Evolutionary conservation across 208 protist species (phyloP).

Genomic region (Spongospora subterranea): DNA sequence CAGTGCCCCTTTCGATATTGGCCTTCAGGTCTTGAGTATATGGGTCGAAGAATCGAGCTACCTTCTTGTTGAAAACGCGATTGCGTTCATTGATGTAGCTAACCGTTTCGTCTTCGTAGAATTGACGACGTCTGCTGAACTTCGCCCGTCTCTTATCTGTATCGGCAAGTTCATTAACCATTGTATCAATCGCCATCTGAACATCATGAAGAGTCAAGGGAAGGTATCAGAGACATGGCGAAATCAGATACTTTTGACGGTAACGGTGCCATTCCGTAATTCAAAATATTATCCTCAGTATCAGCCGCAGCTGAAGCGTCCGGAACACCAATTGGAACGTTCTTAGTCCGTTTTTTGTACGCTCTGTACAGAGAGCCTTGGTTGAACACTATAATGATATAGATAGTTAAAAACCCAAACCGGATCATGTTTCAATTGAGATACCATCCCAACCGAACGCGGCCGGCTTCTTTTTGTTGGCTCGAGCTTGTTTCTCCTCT

Average conservation of each 20-base stretch:
- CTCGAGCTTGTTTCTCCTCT: not conserved
- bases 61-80: slow-evolving; percentile 68
- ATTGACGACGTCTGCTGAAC: slow-evolving; percentile 63
- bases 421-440: not conserved
- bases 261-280: not conserved
- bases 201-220: not conserved
- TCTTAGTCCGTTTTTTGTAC: slow-evolving; percentile 49
- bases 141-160: not conserved
- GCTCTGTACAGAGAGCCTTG: slow-evolving; percentile 55
- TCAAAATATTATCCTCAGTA: not conserved
- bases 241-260: slow-evolving; percentile 15
- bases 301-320: not conserved
- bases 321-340: not conserved
- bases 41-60: slow-evolving; percentile 64
- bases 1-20: slow-evolving; percentile 68
- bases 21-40: slow-evolving; percentile 67
- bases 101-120: slow-evolving; percentile 64
- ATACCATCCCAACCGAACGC: slow-evolving; percentile 52
- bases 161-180: slow-evolving; percentile 61
- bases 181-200: slow-evolving; percentile 37
- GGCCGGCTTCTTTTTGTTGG: slow-evolving; percentile 35
- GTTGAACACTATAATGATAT: slow-evolving; percentile 56
- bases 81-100: slow-evolving; percentile 70
- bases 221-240: not conserved
- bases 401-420: not conserved